A percentile compares a stretch with the other conserved stretches of the same genome.
Evolutionary conservation across 306 rosid genomes (phyloP).

Genomic region (Vachellia collinsii): DNA sequence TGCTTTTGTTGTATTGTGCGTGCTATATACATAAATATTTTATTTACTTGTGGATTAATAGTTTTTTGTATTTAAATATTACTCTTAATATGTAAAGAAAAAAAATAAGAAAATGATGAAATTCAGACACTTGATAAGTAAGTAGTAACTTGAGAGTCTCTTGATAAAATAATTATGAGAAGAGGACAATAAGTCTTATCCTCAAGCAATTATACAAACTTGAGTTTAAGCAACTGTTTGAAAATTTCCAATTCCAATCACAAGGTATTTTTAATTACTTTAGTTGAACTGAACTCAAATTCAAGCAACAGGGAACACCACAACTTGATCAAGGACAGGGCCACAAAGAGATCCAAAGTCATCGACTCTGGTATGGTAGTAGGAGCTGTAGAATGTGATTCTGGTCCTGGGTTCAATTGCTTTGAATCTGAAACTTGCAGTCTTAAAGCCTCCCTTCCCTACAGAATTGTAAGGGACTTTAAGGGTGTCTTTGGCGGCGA

Average conservation of each 20-base stretch:
- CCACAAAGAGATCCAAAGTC: constrained; percentile 95
- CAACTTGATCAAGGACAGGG: constrained; percentile 78
- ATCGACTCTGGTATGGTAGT: constrained; percentile 77
- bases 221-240: constrained; percentile 29
- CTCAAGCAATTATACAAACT: constrained; percentile 45
- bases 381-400: constrained; percentile 88
- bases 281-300: not conserved
- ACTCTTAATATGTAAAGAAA: no score
- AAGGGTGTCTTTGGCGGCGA: constrained; percentile 73
- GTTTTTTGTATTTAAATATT: no score
- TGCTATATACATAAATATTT: no score
- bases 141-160: constrained; percentile 7
- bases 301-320: constrained; percentile 56
- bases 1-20: no score
- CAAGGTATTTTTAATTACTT: constrained; percentile 16
- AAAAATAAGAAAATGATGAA: no score
- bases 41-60: no score
- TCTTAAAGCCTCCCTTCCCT: constrained; percentile 70
- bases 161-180: constrained; percentile 18
- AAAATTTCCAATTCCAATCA: constrained; percentile 43
- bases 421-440: constrained; percentile 67
- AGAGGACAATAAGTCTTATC: constrained; percentile 31
- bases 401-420: constrained; percentile 71
- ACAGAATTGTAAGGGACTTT: constrained; percentile 78
- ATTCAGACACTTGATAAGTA: constrained; percentile 22